Evolutionary conservation across 768 basidiomycete species (phyloP), one percentile per base, ranked within the genome.

Genomic region (Boletus vermiculosoides): DNA sequence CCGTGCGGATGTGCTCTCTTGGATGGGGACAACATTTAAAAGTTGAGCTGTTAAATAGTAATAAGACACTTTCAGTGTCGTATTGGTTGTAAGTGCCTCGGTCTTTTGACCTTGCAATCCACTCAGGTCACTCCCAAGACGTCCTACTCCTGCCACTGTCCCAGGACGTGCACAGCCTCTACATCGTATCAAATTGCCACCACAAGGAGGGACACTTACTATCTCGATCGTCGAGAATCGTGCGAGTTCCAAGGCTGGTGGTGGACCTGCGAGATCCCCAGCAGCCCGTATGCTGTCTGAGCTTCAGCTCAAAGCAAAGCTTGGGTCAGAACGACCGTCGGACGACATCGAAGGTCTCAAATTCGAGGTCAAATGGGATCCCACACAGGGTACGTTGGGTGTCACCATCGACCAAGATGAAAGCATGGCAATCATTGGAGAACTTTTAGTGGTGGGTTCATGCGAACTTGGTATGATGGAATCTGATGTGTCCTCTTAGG

Each of bases 21-120:
- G 92, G 92, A n/a, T 94, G 92, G 92, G 85, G 81, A 0, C 84
- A 92, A 13, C 87, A 83, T 64, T 70, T 97, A 33, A 78, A 78
- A 5, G 82, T 94, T 15, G 81, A 86, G 41, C 84, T 94, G 77
- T 80, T 80, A 22, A 77, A 81, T 31, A 80, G 87, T 63, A 79
- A 88, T 42, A 88, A 88, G 70, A 79, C 78, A 1, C 74, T 97
- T 60, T 80, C 77, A 7, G 80, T 87, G 25, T 84, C 83, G n/a
- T 98, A 98, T 68, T 98, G 95, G 95, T 76, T 89, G 93, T 94
- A 67, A 63, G 84, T 58, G 1, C 55, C 73, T 69, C 4, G 22
- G 33, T 15, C 36, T 56, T 45, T 41, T 48, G 47, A 15, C 45
- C 9, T 30, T 22, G 9, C 4, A 5, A 52, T 40, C 42, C 2